Evolutionary conservation across 106 monocot species (phyloP).

Genomic region (Apostasia ramifera): DNA sequence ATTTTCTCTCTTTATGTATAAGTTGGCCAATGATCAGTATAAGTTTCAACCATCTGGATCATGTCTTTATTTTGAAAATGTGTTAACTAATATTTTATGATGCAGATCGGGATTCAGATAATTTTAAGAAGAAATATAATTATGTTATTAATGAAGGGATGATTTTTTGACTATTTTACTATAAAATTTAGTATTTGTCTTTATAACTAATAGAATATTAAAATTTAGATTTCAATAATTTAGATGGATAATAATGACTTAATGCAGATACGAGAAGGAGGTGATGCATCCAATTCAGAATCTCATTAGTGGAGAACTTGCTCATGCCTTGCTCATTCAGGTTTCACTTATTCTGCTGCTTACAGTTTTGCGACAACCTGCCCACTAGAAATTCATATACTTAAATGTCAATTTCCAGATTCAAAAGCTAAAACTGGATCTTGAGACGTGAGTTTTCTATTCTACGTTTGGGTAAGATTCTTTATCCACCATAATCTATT

Average conservation of each 20-base stretch:
- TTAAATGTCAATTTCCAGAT: constrained; percentile 45
- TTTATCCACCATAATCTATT: neutral
- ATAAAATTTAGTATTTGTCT: too few relatives aligned
- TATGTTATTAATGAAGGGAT: too few relatives aligned
- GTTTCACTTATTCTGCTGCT: constrained; percentile 17
- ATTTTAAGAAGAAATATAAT: too few relatives aligned
- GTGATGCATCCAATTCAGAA: constrained; percentile 85
- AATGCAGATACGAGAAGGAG: constrained; percentile 91
- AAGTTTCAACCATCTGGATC: too few relatives aligned
- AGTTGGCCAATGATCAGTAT: too few relatives aligned
- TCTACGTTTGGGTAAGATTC: neutral
- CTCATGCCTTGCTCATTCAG: constrained; percentile 92
- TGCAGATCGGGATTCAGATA: too few relatives aligned
- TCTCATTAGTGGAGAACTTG: constrained; percentile 84
- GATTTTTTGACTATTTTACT: too few relatives aligned
- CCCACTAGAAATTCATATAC: constrained; percentile 7
- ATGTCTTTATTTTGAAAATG: too few relatives aligned
- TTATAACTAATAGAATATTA: too few relatives aligned
- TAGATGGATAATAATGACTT: neutral
- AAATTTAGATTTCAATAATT: too few relatives aligned
- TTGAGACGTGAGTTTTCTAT: constrained; percentile 73
- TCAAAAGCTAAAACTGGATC: constrained; percentile 93
- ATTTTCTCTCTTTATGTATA: too few relatives aligned
- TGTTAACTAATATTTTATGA: too few relatives aligned
- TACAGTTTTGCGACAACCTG: neutral